Conservation (phyloP, 108 stramenopile genomes). For the Discostella pseudostelligera region DNA sequence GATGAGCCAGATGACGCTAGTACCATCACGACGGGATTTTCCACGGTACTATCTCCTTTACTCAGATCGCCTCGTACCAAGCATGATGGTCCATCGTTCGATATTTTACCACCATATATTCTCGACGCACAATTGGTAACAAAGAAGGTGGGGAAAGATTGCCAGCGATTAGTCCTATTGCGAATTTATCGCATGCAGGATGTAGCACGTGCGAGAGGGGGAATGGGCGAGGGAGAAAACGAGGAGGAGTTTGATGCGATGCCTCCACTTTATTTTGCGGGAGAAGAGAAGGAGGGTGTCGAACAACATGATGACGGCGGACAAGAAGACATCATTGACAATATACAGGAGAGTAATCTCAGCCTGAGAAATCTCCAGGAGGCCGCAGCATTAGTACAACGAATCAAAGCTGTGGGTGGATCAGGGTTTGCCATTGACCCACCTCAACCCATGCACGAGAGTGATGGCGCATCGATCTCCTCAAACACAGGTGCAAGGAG, state of each 20-base stretch:
- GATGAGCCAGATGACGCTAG: slow-evolving; percentile 25
- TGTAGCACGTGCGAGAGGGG: slow-evolving; percentile 19
- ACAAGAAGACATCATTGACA: slow-evolving; percentile 18
- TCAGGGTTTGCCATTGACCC: slow-evolving; percentile 41
- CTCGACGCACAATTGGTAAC: slow-evolving; percentile 81
- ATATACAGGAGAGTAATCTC: slow-evolving; percentile 31
- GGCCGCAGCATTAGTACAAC: slow-evolving; percentile 53
- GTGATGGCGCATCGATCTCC: slow-evolving; percentile 34
- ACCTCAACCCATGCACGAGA: slow-evolving; percentile 20
- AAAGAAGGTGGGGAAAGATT: slow-evolving; percentile 54
- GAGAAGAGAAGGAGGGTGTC: background rate
- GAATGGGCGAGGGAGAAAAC: slow-evolving; percentile 18
- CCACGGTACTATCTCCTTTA: slow-evolving; percentile 23
- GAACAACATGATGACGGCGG: background rate
- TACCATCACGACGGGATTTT: slow-evolving; percentile 26
- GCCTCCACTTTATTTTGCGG: slow-evolving; percentile 16
- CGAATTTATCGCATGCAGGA: slow-evolving; percentile 65
- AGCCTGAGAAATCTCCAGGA: slow-evolving; percentile 46
- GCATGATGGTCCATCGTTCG: slow-evolving; percentile 22
- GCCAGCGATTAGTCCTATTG: slow-evolving; percentile 63
- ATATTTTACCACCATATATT: slow-evolving; percentile 52
- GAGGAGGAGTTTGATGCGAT: slow-evolving; percentile 52
- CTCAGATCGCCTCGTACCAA: slow-evolving; percentile 22
- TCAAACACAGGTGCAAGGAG: slow-evolving; percentile 43
- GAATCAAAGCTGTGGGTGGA: slow-evolving; percentile 48